A percentile compares a stretch with the other conserved stretches of the same genome.
These are phyloP conservation scores for Beta lomatogona DNA, from an alignment of 179 eudicot species.

Conservation along the genomic window DNA sequence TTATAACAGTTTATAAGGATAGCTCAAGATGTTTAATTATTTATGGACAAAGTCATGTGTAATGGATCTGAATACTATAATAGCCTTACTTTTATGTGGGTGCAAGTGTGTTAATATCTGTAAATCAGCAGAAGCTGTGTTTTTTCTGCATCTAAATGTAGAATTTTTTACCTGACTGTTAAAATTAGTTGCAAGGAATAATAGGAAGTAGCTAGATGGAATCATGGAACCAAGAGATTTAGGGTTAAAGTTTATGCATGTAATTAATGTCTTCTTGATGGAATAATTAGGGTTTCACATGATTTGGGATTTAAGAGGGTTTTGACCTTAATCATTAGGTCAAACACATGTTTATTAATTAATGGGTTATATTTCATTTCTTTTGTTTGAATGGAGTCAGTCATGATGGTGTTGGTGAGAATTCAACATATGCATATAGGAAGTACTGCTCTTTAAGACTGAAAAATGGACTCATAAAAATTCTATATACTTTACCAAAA, in stretches of 20 bases:
- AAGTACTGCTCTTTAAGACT: neutral
- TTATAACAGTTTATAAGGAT: neutral
- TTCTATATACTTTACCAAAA: no score
- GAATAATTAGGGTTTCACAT: neutral
- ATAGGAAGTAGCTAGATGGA: no score
- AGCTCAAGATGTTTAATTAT: neutral
- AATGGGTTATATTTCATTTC: neutral
- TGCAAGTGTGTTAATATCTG: neutral
- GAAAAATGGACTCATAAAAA: neutral
- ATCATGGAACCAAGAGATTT: neutral
- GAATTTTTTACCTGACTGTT: neutral
- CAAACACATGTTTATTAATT: neutral
- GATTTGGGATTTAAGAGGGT: neutral
- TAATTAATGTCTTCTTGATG: neutral
- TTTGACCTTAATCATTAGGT: neutral
- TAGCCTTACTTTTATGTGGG: neutral
- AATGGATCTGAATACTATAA: neutral
- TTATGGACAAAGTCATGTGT: conserved; percentile 18
- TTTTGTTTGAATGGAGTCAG: neutral
- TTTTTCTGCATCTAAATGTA: neutral
- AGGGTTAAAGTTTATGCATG: neutral
- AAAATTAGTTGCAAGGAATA: neutral
- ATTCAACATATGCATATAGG: neutral
- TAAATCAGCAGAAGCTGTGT: neutral
- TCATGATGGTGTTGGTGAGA: neutral